Percentiles rank a stretch among this genome's conserved stretches.
Conservation (phyloP, 257 asterid species). For the Solanum chiquidenum region DNA sequence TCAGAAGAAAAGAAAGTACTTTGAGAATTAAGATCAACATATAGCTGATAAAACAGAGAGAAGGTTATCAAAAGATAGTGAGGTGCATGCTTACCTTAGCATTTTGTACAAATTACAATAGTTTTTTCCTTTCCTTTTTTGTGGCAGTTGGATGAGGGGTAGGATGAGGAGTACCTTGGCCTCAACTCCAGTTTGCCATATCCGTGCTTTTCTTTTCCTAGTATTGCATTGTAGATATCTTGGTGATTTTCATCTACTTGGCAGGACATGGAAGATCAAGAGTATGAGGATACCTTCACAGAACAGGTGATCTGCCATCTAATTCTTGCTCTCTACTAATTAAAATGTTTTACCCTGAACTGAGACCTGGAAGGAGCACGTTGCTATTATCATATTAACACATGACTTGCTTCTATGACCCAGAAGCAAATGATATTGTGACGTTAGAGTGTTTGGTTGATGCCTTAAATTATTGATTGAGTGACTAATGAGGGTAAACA, state of each 20-base stretch:
- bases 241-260: slow-evolving; percentile 7
- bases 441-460: background rate
- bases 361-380: background rate
- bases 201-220: background rate
- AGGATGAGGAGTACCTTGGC: background rate
- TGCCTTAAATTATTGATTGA: background rate
- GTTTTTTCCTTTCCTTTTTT: background rate
- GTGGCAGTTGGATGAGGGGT: background rate
- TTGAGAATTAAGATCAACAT: background rate
- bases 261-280: slow-evolving; percentile 51
- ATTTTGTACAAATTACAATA: background rate
- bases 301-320: slow-evolving; percentile 41
- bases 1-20: background rate
- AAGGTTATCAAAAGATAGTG: background rate
- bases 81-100: background rate
- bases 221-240: background rate
- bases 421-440: background rate
- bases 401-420: background rate
- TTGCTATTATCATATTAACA: background rate
- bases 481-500: background rate
- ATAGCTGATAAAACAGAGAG: background rate
- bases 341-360: background rate
- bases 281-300: slow-evolving; percentile 39
- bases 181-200: background rate
- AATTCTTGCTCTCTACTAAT: background rate